phyloP scores from a whole-genome alignment of 257 asterid species.

The Lycium ferocissimum region DNA sequence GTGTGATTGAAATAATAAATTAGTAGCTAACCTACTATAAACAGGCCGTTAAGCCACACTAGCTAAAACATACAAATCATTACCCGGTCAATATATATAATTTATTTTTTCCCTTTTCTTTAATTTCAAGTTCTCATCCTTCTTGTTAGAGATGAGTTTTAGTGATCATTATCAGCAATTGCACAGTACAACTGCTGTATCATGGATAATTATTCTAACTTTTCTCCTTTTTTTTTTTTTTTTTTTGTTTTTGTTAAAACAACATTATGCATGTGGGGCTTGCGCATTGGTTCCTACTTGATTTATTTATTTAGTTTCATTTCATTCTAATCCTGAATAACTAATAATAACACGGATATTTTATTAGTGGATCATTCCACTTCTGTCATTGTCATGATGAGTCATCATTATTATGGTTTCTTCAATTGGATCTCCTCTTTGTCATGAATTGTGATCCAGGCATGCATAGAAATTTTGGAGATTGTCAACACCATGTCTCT shows the following conservation, averaged over 20 bases:
- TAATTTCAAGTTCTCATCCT: background rate
- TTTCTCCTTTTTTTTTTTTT: background rate
- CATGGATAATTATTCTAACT: background rate
- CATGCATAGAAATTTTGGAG: conserved; percentile 1
- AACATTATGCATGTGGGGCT: background rate
- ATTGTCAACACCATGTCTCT: background rate
- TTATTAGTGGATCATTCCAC: background rate
- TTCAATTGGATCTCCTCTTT: conserved; percentile 8
- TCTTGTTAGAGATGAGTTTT: background rate
- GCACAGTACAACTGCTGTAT: background rate
- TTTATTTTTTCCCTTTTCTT: background rate
- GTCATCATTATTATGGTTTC: background rate
- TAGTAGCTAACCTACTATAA: too few species aligned
- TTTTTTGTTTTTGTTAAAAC: background rate
- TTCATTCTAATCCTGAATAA: background rate
- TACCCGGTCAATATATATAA: background rate
- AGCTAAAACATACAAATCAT: background rate
- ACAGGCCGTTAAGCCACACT: background rate
- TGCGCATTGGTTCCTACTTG: background rate
- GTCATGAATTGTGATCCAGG: background rate
- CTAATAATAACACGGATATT: background rate
- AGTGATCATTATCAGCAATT: background rate
- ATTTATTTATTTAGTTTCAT: conserved; percentile 5
- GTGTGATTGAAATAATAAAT: too few species aligned
- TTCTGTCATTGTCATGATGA: background rate